phyloP scores from a whole-genome alignment of 345 rosid species.

The Microthlaspi erraticum region DNA sequence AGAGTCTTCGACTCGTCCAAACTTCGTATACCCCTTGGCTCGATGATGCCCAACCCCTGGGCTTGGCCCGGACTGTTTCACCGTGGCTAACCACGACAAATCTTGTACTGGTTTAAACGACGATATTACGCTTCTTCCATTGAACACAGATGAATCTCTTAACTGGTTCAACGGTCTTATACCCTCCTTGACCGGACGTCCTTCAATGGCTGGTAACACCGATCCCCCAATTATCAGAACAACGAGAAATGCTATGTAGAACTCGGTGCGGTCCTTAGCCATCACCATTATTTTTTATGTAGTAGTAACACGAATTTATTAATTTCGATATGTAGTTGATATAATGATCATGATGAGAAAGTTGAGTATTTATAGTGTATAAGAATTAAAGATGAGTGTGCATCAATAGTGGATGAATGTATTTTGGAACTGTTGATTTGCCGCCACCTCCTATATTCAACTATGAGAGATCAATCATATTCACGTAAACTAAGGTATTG shows the following conservation, averaged over 20 bases:
- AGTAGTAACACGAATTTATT: conserved; percentile 9
- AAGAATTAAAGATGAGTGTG: conserved; percentile 15
- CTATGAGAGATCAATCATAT: conserved; percentile 33
- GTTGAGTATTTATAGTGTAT: conserved; percentile 43
- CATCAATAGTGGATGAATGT: neutral
- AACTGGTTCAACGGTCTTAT: conserved; percentile 4
- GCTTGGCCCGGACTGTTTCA: conserved; percentile 42
- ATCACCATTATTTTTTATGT: conserved; percentile 28
- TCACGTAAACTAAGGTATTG: conserved; percentile 35
- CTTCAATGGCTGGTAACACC: conserved; percentile 38
- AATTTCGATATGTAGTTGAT: conserved; percentile 17
- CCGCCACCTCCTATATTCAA: conserved; percentile 36
- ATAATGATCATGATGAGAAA: conserved; percentile 23
- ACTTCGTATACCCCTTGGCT: conserved; percentile 27
- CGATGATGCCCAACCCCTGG: conserved; percentile 42
- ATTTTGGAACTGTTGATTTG: conserved; percentile 35
- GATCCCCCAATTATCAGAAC: conserved; percentile 28
- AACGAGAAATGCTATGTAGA: conserved; percentile 14
- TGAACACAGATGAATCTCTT: conserved; percentile 18
- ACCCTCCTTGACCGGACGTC: conserved; percentile 33
- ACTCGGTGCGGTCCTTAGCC: conserved; percentile 31
- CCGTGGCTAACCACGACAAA: conserved; percentile 32
- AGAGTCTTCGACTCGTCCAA: conserved; percentile 2
- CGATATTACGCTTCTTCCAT: conserved; percentile 39
- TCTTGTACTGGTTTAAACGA: conserved; percentile 27